phyloP scores from a whole-genome alignment of 495 filamentous ascomycete species.

The Rostrohypoxylon terebratum region DNA sequence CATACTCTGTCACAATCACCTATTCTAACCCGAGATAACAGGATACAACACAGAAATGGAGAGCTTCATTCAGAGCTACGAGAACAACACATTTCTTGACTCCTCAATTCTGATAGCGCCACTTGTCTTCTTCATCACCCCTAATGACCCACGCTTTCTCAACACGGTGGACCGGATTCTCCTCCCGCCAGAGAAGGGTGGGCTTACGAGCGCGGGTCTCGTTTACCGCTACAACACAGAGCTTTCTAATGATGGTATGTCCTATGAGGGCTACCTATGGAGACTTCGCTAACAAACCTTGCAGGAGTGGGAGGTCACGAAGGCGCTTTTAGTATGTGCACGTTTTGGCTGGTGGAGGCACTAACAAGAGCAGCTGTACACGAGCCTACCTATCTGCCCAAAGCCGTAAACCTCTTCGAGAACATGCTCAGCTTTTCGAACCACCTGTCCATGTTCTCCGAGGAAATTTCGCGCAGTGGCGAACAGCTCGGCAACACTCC shows the following conservation, averaged over 20 bases:
- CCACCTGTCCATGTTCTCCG: conserved; percentile 79
- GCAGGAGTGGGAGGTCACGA: conserved; percentile 77
- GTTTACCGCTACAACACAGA: conserved; percentile 78
- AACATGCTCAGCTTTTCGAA: conserved; percentile 79
- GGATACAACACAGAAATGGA: conserved; percentile 72
- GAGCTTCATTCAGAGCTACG: conserved; percentile 78
- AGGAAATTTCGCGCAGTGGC: conserved; percentile 76
- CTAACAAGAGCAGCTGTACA: conserved; percentile 75
- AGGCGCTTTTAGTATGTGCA: conserved; percentile 83
- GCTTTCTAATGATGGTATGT: conserved; percentile 72
- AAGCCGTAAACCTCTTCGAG: conserved; percentile 76
- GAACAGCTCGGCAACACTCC: conserved; percentile 81
- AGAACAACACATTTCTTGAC: conserved; percentile 73
- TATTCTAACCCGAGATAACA: conserved; percentile 19
- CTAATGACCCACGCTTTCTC: conserved; percentile 77
- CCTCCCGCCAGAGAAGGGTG: conserved; percentile 74
- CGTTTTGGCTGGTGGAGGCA: conserved; percentile 82
- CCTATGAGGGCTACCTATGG: not conserved
- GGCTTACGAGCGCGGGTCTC: conserved; percentile 74
- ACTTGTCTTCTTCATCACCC: conserved; percentile 78
- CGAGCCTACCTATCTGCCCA: conserved; percentile 70
- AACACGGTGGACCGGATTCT: conserved; percentile 76
- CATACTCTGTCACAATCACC: not conserved
- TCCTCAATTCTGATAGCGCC: conserved; percentile 78
- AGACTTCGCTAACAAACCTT: not conserved